These are phyloP conservation scores for Gremmenia infestans DNA, from an alignment of 2,329 filamentous ascomycete genomes.

Conservation along the genomic window DNA sequence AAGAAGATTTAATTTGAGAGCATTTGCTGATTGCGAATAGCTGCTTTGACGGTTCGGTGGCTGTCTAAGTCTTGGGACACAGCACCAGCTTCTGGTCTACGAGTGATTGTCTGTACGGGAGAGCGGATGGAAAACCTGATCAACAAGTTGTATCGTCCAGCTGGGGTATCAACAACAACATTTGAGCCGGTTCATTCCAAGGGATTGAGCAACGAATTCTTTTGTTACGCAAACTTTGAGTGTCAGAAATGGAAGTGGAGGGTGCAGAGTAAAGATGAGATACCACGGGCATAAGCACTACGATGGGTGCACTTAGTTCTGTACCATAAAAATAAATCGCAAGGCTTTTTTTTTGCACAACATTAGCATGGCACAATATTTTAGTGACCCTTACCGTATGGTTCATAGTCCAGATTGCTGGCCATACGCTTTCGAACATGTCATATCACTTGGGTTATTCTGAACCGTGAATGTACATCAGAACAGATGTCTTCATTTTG, in stretches of 20 bases:
- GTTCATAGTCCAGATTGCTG: too few species aligned
- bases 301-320: neutral
- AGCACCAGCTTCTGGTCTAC: conserved; percentile 7
- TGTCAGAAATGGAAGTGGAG: conserved; percentile 46
- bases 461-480: too few species aligned
- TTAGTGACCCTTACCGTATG: too few species aligned
- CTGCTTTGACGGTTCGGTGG: conserved; percentile 71
- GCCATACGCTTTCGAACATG: too few species aligned
- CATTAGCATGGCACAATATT: too few species aligned
- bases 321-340: too few species aligned
- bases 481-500: neutral
- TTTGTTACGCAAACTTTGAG: conserved; percentile 75
- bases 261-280: neutral
- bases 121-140: conserved; percentile 68
- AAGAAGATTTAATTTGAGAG: neutral
- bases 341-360: too few species aligned
- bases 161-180: conserved; percentile 59
- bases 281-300: neutral
- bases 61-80: conserved; percentile 45
- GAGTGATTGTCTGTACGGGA: conserved; percentile 67
- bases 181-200: conserved; percentile 66
- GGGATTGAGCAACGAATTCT: conserved; percentile 75
- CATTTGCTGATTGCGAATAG: conserved; percentile 35
- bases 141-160: conserved; percentile 59
- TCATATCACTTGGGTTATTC: too few species aligned